Evolutionary conservation across 768 basidiomycete genomes (phyloP), one percentile per base, ranked within the genome.

Genomic region (Kwoniella shandongensis): DNA sequence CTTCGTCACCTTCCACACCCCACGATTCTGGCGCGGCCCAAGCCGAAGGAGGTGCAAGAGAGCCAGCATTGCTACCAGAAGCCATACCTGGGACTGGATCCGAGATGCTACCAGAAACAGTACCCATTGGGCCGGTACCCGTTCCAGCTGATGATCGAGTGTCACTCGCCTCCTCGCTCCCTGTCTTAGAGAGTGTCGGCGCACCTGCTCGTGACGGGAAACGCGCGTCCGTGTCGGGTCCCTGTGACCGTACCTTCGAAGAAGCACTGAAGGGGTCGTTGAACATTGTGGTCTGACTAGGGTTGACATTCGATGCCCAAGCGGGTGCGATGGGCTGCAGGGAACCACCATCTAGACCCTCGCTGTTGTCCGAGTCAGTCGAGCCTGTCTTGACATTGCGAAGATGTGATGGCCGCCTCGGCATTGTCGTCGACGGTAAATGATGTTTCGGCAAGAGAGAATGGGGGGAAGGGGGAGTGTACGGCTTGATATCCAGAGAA

Each of bases 21-120:
- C 80, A 80, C 22, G 78, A 78, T 60, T 80, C 80, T 1, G 80
- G 80, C 7, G 79, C 79, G 76, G 56, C 80, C 81, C 65, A 81
- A 60, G 49, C 79, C 78, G 70, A 81, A 80, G 44, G 79, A 26
- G 57, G 56, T 20, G 51, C 41, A 42, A 23, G 22, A 23, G n/a
- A 23, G 17, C 22, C 41, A n/a, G n/a, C 5, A 42, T n/a, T n/a
- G 41, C 41, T 42, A 8, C n/a, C 41, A 32, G 32, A 42, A 8
- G 41, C 41, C 22, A 23, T 18, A 8, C n/a, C 41, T 23, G 17
- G 41, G 6, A 23, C 41, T 8, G 17, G 41, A 6, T 18, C 17
- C 8, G 41, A 32, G 13, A 32, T 13, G 32, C 32, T 32, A 6
- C 32, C 32, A 13, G 32, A 32, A 13, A 32, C 32, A 13, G 13